Percentiles rank a stretch among this genome's conserved stretches.
Conservation (phyloP, 768 basidiomycete genomes). For the Mycena indigotica region DNA sequence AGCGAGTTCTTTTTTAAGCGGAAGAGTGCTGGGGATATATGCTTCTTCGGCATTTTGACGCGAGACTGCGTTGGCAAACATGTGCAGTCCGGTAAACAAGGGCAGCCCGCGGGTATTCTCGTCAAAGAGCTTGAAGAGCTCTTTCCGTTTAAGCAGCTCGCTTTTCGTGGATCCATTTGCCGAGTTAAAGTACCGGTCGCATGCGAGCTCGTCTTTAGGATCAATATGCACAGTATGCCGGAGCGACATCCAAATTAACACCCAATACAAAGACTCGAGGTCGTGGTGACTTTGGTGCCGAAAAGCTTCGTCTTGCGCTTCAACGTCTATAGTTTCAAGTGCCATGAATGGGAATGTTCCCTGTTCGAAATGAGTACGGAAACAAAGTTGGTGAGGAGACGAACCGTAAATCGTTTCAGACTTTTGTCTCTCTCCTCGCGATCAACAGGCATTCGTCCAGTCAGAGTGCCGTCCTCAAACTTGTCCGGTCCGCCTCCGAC, state of each 20-base stretch:
- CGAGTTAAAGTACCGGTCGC: background rate
- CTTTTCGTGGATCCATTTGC: no score
- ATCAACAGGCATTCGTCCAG: background rate
- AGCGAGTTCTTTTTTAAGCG: no score
- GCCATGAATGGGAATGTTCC: constrained; percentile 12
- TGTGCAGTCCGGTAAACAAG: no score
- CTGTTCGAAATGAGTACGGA: background rate
- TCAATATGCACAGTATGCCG: background rate
- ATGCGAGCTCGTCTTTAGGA: background rate
- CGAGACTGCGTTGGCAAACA: no score
- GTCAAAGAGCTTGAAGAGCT: no score
- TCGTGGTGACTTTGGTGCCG: background rate
- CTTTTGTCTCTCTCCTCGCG: background rate
- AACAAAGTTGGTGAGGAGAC: background rate
- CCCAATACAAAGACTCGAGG: constrained; percentile 12
- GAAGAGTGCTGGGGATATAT: no score
- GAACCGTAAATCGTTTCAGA: background rate
- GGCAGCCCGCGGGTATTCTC: no score
- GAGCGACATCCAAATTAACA: constrained; percentile 9
- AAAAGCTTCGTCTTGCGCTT: background rate
- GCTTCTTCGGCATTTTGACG: no score
- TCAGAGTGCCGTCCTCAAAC: background rate
- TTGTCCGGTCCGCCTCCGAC: background rate
- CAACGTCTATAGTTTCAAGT: background rate
- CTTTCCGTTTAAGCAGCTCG: no score